Percentiles rank a stretch among this genome's conserved stretches.
phyloP scores from a whole-genome alignment of 2,329 filamentous ascomycete genomes.

The Beauveria caledonica region DNA sequence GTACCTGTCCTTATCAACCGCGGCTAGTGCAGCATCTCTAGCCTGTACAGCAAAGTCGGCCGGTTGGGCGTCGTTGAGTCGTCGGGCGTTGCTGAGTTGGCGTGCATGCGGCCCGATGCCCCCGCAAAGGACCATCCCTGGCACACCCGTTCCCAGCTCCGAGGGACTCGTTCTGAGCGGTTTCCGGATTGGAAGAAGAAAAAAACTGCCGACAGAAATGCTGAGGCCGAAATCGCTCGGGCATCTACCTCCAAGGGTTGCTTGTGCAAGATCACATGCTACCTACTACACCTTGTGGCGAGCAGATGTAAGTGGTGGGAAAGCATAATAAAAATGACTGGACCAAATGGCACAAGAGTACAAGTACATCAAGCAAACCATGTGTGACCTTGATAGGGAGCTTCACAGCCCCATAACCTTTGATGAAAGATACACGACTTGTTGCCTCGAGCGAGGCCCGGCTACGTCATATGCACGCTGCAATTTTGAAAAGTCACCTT shows the following conservation, averaged over 20 bases:
- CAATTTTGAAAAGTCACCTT: background rate
- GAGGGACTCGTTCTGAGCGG: background rate
- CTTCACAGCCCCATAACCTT: background rate
- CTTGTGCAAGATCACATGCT: background rate
- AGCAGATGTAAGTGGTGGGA: background rate
- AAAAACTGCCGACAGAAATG: background rate
- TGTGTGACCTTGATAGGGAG: too few species aligned
- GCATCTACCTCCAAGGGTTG: background rate
- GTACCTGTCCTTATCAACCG: background rate
- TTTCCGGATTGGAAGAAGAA: background rate
- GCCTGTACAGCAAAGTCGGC: background rate
- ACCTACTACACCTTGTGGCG: background rate
- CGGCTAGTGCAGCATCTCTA: background rate
- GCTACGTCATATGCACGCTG: background rate
- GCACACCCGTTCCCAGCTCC: background rate
- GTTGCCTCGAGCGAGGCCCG: background rate
- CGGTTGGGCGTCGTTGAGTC: background rate
- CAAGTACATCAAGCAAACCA: too few species aligned
- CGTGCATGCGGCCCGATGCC: constrained; percentile 3
- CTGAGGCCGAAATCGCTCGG: background rate
- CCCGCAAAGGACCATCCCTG: background rate
- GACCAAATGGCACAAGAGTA: background rate
- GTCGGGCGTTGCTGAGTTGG: constrained; percentile 7
- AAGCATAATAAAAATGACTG: background rate
- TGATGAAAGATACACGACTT: background rate